These are phyloP conservation scores for Cercophora newfieldiana DNA, from an alignment of 495 filamentous ascomycete genomes.

Conservation along the genomic window DNA sequence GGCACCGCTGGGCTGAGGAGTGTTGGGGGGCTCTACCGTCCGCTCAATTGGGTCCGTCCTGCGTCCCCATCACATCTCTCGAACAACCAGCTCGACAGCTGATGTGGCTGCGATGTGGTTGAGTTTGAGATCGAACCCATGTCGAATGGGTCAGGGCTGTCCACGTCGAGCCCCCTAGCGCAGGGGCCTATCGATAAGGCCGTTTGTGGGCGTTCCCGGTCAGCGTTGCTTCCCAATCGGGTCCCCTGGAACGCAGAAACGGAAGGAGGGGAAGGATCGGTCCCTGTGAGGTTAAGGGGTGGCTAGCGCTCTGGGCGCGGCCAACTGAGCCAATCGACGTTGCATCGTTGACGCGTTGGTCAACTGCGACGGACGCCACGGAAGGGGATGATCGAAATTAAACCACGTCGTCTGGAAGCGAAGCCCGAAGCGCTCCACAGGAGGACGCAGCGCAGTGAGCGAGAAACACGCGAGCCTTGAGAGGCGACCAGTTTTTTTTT, in stretches of 20 bases:
- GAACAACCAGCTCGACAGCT: not conserved
- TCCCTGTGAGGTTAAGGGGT: slow-evolving; percentile 12
- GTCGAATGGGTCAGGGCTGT: slow-evolving; percentile 16
- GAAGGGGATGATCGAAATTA: slow-evolving; percentile 34
- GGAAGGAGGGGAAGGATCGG: slow-evolving; percentile 11
- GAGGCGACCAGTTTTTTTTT: not conserved
- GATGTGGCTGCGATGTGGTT: slow-evolving; percentile 13
- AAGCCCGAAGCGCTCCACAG: slow-evolving; percentile 14
- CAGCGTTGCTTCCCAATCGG: slow-evolving; percentile 4
- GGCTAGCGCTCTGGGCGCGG: not conserved
- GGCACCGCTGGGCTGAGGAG: not conserved
- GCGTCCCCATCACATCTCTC: not conserved
- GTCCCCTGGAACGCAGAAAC: not conserved
- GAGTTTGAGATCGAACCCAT: not conserved
- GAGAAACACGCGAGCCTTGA: not conserved
- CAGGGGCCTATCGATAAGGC: slow-evolving; percentile 11
- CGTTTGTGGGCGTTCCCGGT: not conserved
- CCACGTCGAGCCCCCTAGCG: not conserved
- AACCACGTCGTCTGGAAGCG: slow-evolving; percentile 24
- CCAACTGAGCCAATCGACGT: slow-evolving; percentile 8
- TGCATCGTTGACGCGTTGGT: slow-evolving; percentile 1
- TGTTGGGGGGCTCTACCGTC: not conserved
- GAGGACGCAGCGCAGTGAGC: slow-evolving; percentile 12
- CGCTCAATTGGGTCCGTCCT: not conserved
- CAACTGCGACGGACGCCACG: slow-evolving; percentile 18